Base-by-base conservation (phyloP, 345 rosid genomes). In the Balakata baccata region DNA sequence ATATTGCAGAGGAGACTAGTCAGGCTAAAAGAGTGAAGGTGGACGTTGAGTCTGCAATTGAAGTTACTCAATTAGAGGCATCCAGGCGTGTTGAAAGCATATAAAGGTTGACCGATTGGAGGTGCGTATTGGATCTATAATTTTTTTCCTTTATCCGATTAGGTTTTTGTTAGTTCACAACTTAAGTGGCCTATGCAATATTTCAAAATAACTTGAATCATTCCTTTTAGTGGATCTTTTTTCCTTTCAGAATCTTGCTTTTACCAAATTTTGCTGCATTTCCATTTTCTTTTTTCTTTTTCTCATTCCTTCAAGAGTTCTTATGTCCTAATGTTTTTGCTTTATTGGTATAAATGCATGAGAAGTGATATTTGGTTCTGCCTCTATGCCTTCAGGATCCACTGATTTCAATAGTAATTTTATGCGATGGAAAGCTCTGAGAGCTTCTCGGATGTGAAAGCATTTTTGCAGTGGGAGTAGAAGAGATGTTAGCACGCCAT, bases 361-460 rank as follows among this genome's bases (percentile, higher is more conserved):
- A 62, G 43, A 23, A 66, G 49, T 49, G 51, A 68, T 76, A 7
- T n/a, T 12, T 41, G 62, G 22, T 72, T 64, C 43, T 76, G 17
- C 61, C 70, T 68, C 23, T 75, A 54, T 77, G 68, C 49, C 64
- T 75, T 37, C 78, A 93, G 98, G 94, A 90, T 75, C 93, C 93
- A 10, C 71, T 67, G 71, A 93, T 88, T 80, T 83, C 97, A 34
- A 88, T 89, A 94, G 94, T 81, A 75, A 91, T 93, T 62, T 74
- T 81, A 54, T 93, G 98, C 71, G 94, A 93, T 75, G 88, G 70
- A 73, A 89, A 89, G 84, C 97, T 93, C 68, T 79, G 72, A 0
- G 93, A 88, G 66, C 98, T 93, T 76, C 91, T 93, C 60, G 93
- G 94, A 72, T 93, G 92, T 75, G 94, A 93, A 75, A 88, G 93